Percentiles rank a stretch among this genome's conserved stretches.
Evolutionary conservation across 768 basidiomycete genomes (phyloP).

Genomic region (Rhodosporidiobolus sp.): DNA sequence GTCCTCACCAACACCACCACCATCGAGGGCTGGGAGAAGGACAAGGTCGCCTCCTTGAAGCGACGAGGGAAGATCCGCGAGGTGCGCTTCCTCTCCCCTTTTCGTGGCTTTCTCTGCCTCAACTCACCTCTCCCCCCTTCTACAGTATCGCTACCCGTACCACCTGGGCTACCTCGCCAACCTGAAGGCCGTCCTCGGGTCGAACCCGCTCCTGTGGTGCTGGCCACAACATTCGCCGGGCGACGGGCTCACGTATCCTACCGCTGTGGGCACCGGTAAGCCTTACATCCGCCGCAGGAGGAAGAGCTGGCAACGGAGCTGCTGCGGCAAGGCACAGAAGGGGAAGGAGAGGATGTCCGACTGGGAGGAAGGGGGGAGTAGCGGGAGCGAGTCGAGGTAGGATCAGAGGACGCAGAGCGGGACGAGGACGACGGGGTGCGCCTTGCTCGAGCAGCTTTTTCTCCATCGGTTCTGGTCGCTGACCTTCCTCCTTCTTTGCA

Average conservation of each 20-base stretch:
- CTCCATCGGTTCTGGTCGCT: background rate
- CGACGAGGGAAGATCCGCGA: slow-evolving; percentile 80
- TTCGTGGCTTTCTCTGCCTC: background rate
- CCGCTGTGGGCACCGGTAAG: slow-evolving; percentile 55
- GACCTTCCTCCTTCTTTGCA: background rate
- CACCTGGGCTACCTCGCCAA: slow-evolving; percentile 74
- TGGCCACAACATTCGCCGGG: slow-evolving; percentile 68
- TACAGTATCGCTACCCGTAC: slow-evolving; percentile 85
- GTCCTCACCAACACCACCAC: slow-evolving; percentile 81
- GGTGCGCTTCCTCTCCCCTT: slow-evolving; percentile 50
- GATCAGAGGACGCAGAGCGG: background rate
- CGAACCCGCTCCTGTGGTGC: slow-evolving; percentile 74
- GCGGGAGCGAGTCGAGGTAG: background rate
- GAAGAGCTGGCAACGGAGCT: background rate
- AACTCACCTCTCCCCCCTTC: background rate
- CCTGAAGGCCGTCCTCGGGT: slow-evolving; percentile 71
- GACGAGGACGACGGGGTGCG: slow-evolving; percentile 50
- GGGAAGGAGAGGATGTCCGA: slow-evolving; percentile 42
- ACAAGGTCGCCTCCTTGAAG: slow-evolving; percentile 81
- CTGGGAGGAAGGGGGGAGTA: slow-evolving; percentile 36
- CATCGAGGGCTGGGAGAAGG: slow-evolving; percentile 97
- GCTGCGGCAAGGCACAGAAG: slow-evolving; percentile 39
- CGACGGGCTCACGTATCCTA: slow-evolving; percentile 71
- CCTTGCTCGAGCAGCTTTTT: slow-evolving; percentile 40
- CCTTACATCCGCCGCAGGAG: background rate